Evolutionary conservation across 2,329 filamentous ascomycete genomes (phyloP), one percentile per base, ranked within the genome.

Genomic region (Acarospora socialis): DNA sequence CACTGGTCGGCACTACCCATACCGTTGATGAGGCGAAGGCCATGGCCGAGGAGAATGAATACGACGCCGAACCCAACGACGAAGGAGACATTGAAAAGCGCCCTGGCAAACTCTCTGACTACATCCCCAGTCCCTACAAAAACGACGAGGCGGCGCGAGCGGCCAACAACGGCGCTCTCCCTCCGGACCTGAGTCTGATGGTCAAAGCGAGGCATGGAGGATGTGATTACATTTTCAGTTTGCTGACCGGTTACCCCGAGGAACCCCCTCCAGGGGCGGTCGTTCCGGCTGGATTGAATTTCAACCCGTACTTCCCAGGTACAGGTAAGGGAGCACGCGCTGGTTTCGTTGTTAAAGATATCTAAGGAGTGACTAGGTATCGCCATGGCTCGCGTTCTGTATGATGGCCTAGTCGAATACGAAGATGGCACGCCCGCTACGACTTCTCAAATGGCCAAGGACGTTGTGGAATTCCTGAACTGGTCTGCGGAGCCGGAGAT

Each of bases 281-380:
- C 49, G 79, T 98, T 38, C 77, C 76, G 49, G 74, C 77, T 40
- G 90, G 90, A 53, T 77, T 98, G 63, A 94, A 95, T 77, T 98
- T 98, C 76, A 98, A 98, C 74, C 90, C 90, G 39, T 98, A 94
- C 72, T 98, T 98, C 77, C 90, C 90, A 36, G 90, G 90, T 55
- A 95, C 90, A 48, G 87, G 87, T 65, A 55, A 31, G 53, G 17
- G 7, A 19, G 9, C 10, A n/a, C 23, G 2, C n/a, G 12, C 4
- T 19, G n/a, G 9, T 12, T 32, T 12, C n/a, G 14, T 29, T 20
- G 15, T 19, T 35, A 7, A 32, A 13, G n/a, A n/a, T 7, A n/a
- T 28, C 15, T 32, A 20, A 32, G 15, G 28, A 2, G 14, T 13
- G 15, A 28, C n/a, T 10, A 65, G 65, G 62, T 56, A 98, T 98